phyloP scores from a whole-genome alignment of 441 rosid species.

The Bruguiera hainesii region DNA sequence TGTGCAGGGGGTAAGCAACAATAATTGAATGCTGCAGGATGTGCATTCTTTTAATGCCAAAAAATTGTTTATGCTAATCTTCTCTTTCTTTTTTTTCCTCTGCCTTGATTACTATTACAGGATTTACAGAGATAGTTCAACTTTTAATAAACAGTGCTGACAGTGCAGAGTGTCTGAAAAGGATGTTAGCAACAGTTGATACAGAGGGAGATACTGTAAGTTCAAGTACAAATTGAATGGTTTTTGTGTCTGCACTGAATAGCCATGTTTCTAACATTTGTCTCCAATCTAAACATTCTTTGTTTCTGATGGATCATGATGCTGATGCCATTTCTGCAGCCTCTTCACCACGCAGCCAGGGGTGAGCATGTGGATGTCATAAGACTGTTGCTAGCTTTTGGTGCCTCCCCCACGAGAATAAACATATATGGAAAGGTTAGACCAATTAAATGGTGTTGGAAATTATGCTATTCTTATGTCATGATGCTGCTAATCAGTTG shows the following conservation, averaged over 20 bases:
- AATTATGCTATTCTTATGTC: not conserved
- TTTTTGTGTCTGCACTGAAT: conserved; percentile 3
- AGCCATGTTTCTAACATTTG: conserved; percentile 3
- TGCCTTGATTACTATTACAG: conserved; percentile 30
- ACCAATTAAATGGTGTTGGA: not conserved
- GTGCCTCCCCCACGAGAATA: conserved; percentile 57
- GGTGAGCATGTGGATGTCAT: conserved; percentile 74
- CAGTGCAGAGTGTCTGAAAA: conserved; percentile 52
- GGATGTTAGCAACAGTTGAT: conserved; percentile 74
- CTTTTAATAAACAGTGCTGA: conserved; percentile 66
- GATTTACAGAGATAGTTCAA: conserved; percentile 61
- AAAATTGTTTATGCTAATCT: not conserved
- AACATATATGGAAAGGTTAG: conserved; percentile 72
- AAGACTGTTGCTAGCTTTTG: conserved; percentile 58
- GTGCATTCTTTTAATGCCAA: not conserved
- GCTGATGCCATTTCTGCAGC: conserved; percentile 38
- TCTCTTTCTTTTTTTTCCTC: not conserved
- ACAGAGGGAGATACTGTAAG: conserved; percentile 87
- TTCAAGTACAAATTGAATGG: conserved; percentile 16
- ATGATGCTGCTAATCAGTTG: conserved; percentile 16
- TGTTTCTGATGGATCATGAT: not conserved
- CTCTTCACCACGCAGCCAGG: conserved; percentile 93
- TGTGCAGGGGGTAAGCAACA: conserved; percentile 66
- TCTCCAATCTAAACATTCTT: not conserved
- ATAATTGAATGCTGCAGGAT: not conserved